A percentile compares a stretch with the other conserved stretches of the same genome.
Conservation (phyloP, 225 moss, liverwort and hornwort genomes). For the Ulota crispa region DNA sequence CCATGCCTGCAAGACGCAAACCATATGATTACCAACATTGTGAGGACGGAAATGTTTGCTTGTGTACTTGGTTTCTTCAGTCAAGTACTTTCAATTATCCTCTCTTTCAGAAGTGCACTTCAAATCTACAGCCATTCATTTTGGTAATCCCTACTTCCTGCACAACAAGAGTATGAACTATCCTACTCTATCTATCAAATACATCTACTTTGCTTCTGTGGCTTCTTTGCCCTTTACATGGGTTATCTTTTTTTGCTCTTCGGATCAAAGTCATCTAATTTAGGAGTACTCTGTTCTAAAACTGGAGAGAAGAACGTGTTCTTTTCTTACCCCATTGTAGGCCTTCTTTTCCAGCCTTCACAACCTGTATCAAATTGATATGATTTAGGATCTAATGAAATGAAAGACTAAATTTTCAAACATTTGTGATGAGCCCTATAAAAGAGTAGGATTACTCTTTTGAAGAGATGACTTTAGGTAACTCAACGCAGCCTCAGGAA, state of each 20-base stretch:
- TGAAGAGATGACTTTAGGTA: not conserved
- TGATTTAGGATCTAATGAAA: slow-evolving; percentile 2
- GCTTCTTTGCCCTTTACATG: not conserved
- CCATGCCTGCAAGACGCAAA: slow-evolving; percentile 41
- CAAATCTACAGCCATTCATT: not conserved
- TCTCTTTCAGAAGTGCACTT: not conserved
- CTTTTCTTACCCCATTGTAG: slow-evolving; percentile 48
- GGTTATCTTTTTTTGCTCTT: not conserved
- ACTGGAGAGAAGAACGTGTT: not conserved
- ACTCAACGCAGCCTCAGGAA: not conserved
- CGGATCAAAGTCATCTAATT: not conserved
- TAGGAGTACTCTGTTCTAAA: not conserved
- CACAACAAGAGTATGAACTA: not conserved
- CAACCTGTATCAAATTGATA: slow-evolving; percentile 31
- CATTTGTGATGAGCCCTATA: not conserved
- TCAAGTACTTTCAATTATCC: not conserved
- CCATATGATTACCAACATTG: not conserved
- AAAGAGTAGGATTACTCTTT: not conserved
- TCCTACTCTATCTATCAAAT: not conserved
- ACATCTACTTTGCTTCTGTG: not conserved
- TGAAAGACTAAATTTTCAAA: not conserved
- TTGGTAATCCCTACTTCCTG: not conserved
- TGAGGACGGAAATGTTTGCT: not conserved
- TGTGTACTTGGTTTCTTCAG: not conserved
- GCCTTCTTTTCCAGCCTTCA: slow-evolving; percentile 62